Percentiles rank a stretch among this genome's conserved stretches.
These are phyloP conservation scores for Sarocladium brachiariae DNA, from an alignment of 2,329 filamentous ascomycete species.

Conservation along the genomic window DNA sequence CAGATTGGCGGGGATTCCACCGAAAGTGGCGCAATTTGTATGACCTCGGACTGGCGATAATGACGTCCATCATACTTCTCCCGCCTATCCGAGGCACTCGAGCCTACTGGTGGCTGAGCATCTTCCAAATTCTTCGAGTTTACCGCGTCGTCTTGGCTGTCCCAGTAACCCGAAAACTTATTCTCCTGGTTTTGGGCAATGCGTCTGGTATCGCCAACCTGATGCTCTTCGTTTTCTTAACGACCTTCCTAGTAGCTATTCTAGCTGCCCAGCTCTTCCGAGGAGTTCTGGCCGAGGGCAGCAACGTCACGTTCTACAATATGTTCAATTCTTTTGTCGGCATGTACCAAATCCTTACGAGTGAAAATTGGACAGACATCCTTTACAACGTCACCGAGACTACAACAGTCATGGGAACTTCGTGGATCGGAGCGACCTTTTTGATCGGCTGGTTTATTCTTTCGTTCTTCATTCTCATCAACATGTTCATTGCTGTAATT, in stretches of 20 bases:
- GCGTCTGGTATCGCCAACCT: constrained; percentile 87
- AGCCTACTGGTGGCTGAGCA: constrained; percentile 79
- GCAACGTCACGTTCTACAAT: constrained; percentile 72
- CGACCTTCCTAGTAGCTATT: constrained; percentile 89
- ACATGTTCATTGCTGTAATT: constrained; percentile 99
- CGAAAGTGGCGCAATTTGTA: constrained; percentile 67
- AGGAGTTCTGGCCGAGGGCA: constrained; percentile 67
- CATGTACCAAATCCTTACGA: constrained; percentile 96
- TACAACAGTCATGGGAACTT: constrained; percentile 59
- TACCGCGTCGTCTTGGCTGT: constrained; percentile 90
- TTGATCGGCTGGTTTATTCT: constrained; percentile 94
- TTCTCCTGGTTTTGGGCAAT: constrained; percentile 83
- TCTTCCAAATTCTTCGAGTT: constrained; percentile 87
- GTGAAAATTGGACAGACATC: constrained; percentile 89
- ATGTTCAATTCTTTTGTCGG: constrained; percentile 95
- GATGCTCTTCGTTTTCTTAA: constrained; percentile 92
- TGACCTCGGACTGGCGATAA: constrained; percentile 71
- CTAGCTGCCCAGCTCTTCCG: constrained; percentile 91
- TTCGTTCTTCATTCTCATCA: constrained; percentile 89
- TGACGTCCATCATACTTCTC: constrained; percentile 79
- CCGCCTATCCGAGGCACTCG: constrained; percentile 69
- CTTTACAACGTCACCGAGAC: constrained; percentile 75
- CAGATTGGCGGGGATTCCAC: constrained; percentile 78
- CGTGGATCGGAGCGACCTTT: constrained; percentile 89
- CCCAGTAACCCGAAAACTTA: constrained; percentile 78